Base-by-base conservation (phyloP, 1,139 yeast species). In the Trichomonascaceae sp. region DNA sequence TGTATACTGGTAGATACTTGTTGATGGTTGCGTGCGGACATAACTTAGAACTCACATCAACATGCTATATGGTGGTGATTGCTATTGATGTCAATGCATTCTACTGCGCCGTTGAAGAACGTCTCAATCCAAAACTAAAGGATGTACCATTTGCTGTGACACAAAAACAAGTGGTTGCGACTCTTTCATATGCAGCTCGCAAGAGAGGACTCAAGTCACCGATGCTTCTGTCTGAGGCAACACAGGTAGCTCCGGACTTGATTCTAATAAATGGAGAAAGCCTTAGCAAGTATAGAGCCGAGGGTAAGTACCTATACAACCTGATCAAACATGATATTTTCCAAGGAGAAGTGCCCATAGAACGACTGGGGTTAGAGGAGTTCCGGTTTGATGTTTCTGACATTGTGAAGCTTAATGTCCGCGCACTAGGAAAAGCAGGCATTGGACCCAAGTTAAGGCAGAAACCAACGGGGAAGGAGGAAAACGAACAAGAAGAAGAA, bases 311-410 rank as follows among this genome's bases (percentile, higher is more conserved):
- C 31, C 42, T 58, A 6, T 50, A 48, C 36, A 35, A 43, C n/a
- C 49, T 49, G 43, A n/a, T n/a, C n/a, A n/a, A n/a, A n/a, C n/a
- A n/a, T n/a, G n/a, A n/a, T n/a, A n/a, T n/a, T n/a, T n/a, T n/a
- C n/a, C n/a, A n/a, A n/a, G n/a, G n/a, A n/a, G n/a, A n/a, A n/a
- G 47, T 57, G 13, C 46, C 51, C 1, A 47, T 57, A 4, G 60
- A 58, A 34, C 43, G 63, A 28, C 43, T 57, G n/a, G 63, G 63
- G 2, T 44, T 58, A 34, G 63, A 58, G 37, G 63, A 58, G 38
- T 37, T 58, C 44, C 44, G 59, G 43, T 38, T 57, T 11, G 62
- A 58, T 31, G 35, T 58, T 16, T 44, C 57, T 1, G 42, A 35
- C 1, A 34, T 44, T 9, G 46, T 54, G 3, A 43, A 43, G 2